Evolutionary conservation across 2,329 filamentous ascomycete genomes (phyloP), one percentile per base, ranked within the genome.

Genomic region (Ophiostoma triangulosporum): DNA sequence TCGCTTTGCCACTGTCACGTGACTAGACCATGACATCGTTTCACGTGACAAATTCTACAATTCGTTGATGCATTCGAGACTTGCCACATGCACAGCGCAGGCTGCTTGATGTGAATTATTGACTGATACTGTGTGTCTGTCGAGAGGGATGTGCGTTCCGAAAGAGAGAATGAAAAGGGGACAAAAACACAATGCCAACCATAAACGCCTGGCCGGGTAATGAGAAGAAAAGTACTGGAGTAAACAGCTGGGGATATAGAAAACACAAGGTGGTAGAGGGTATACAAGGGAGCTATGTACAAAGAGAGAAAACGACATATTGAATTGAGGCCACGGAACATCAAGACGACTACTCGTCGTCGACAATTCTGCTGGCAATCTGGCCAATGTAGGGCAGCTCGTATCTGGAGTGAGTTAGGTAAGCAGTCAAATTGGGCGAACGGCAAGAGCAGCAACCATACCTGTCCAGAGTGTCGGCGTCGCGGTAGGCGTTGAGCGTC

Each of bases 301-400:
- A 48, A 36, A n/a, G 20, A 29, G 15, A 5, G 32, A 11, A 8
- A 35, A 14, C 5, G 32, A 15, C 32, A 35, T 12, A 15, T 6
- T 29, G n/a, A 24, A 12, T 46, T 14, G 31, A 33, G 11, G n/a
- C n/a, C 11, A 31, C 29, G 11, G 29, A 31, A 31, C 29, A 11
- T 6, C 29, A 8, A 31, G 35, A 24, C 11, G 12, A 11, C 60
- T 60, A 69, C 60, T 96, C 93, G 64, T 95, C 87, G 63, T 96
- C 91, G 54, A 97, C 76, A 64, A 96, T 91, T 26, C 85, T 85
- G 68, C 84, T 95, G 43, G 93, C 93, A 61, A 96, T 71, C 40
- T 75, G 75, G 4, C 93, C 93, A 63, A 97, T 84, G 63, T 95
- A 81, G 0, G 91, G 91, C 2, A 96, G 76, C 67, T 97, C 90